Evolutionary conservation across 352 stramenopile genomes (phyloP), one percentile per base, ranked within the genome.

Genomic region (Pythium brachiatum): DNA sequence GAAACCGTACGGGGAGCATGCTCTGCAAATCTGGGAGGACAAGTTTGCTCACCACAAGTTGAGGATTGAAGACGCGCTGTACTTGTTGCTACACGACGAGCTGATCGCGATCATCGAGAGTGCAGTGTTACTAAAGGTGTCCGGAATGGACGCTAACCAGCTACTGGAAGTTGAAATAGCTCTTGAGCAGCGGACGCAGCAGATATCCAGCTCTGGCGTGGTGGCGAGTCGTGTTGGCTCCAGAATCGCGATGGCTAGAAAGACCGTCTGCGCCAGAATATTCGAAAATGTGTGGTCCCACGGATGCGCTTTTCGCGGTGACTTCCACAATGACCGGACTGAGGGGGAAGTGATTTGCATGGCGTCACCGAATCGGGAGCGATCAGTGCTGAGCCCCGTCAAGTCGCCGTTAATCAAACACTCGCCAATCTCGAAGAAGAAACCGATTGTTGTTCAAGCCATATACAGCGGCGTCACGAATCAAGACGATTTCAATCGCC

Each of bases 161-260:
- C 57, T 85, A 26, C 73, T 89, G 66, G 76, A 89, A 47, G 48
- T 89, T 11, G 81, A 90, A 50, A 68, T 86, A 55, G 60, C 70
- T 0, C 51, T 86, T 9, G 61, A 73, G 8, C 70, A 68, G 53
- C 9, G 29, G 29, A 34, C 9, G 29, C 29, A 34, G 9, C 29
- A 34, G 5, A 34, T 34, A 34, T 34, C 29, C 5, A 23, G 23
- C 25, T 21, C 12, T n/a, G 7, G 12, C 13, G 29, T 23, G 6
- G 1, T 21, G 23, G 23, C 5, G 25, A 53, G 47, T 23, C 47
- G 47, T 12, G 39, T 9, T 11, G 1, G 21, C 9, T 43, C 9
- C 26, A 27, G 18, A 44, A 18, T 43, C 29, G 5, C 29, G 18
- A 20, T 20, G 13, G 18, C 12, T 27, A 39, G 21, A 20, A 58